A percentile compares a stretch with the other conserved stretches of the same genome.
Conservation (phyloP, 352 stramenopile species). For the Phytophthora constricta region DNA sequence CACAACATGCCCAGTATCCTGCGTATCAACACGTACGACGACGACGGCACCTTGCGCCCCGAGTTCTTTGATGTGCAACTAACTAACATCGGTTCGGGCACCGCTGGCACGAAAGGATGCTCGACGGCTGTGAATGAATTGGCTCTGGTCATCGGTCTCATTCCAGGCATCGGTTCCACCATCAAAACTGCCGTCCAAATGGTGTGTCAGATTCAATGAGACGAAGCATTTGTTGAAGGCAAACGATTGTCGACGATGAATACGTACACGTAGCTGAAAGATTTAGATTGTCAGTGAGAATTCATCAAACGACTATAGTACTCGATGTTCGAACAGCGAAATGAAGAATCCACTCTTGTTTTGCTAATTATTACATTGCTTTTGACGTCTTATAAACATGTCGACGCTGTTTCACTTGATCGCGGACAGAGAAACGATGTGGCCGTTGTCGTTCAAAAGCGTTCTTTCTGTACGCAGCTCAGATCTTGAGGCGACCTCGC, state of each 20-base stretch:
- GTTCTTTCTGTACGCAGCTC: too few relatives aligned
- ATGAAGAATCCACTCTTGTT: too few relatives aligned
- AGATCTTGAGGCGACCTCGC: too few relatives aligned
- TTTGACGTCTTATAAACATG: too few relatives aligned
- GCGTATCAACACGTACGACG: slow-evolving; percentile 13
- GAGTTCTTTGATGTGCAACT: slow-evolving; percentile 12
- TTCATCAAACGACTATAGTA: too few relatives aligned
- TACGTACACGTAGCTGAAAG: background rate
- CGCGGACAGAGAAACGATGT: too few relatives aligned
- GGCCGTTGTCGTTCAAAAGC: too few relatives aligned
- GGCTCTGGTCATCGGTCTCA: slow-evolving; percentile 2
- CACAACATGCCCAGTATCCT: slow-evolving; percentile 5
- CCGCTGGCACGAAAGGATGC: background rate
- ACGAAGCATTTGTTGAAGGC: too few relatives aligned
- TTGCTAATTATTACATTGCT: too few relatives aligned
- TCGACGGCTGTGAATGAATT: background rate
- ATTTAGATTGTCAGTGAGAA: too few relatives aligned
- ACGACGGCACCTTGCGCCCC: slow-evolving; percentile 11
- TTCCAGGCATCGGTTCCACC: background rate
- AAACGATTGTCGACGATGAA: background rate
- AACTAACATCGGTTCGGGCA: background rate
- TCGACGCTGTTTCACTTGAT: too few relatives aligned
- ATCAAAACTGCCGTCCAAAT: slow-evolving; percentile 8
- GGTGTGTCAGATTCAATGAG: background rate
- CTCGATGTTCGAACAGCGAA: too few relatives aligned